Conservation (phyloP, 441 rosid genomes). For the Adansonia rubrostipa region DNA sequence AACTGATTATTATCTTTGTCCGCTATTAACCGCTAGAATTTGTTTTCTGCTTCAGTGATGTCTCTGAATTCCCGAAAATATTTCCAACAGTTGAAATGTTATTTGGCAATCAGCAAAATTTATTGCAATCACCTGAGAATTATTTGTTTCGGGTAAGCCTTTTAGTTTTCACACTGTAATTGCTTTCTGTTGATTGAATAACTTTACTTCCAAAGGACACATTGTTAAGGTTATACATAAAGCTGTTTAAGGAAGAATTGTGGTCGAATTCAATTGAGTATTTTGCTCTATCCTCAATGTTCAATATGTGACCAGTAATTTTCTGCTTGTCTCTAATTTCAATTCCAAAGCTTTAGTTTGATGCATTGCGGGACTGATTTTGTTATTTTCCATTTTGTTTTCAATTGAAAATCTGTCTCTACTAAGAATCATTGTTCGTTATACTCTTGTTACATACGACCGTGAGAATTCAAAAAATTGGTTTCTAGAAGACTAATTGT, state of each 20-base stretch:
- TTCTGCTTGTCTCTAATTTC: constrained; percentile 13
- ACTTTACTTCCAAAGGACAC: background rate
- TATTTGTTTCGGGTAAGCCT: constrained; percentile 75
- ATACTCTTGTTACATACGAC: constrained; percentile 85
- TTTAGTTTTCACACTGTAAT: background rate
- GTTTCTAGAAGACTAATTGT: constrained; percentile 97
- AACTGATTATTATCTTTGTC: background rate
- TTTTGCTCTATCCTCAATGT: constrained; percentile 18
- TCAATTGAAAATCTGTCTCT: constrained; percentile 14
- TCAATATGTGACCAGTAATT: constrained; percentile 23
- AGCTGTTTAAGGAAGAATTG: constrained; percentile 8
- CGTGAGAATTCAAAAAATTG: constrained; percentile 79
- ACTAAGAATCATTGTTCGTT: constrained; percentile 80
- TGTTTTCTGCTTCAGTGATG: constrained; percentile 49
- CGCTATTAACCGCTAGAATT: constrained; percentile 28
- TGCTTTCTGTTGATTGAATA: background rate
- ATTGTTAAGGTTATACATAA: constrained; percentile 12
- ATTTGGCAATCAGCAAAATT: constrained; percentile 68
- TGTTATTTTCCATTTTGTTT: constrained; percentile 6
- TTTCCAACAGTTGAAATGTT: constrained; percentile 78
- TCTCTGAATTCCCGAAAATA: constrained; percentile 51
- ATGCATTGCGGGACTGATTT: background rate
- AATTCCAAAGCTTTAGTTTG: background rate
- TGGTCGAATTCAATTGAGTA: constrained; percentile 1
- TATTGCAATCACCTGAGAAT: constrained; percentile 79